A percentile compares a stretch with the other conserved stretches of the same genome.
These are phyloP conservation scores for Gymnopilus junonius DNA, from an alignment of 768 basidiomycete genomes.

Conservation along the genomic window DNA sequence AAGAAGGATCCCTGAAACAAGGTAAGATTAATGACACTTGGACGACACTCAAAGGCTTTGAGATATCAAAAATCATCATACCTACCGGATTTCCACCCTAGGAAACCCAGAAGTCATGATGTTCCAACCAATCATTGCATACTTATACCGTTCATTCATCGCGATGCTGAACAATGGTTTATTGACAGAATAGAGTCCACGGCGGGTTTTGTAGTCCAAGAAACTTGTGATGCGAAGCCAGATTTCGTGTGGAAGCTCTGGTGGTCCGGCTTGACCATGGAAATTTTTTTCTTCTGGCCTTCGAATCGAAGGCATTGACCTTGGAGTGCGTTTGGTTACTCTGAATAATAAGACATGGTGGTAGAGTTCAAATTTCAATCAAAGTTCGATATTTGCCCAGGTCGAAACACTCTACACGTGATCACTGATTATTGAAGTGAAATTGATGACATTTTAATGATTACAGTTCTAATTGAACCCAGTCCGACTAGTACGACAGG, in stretches of 20 bases:
- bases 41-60: not conserved
- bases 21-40: not conserved
- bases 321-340: too few species aligned
- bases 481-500: too few species aligned
- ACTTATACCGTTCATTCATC: constrained; percentile 3
- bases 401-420: too few species aligned
- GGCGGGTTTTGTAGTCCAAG: not conserved
- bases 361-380: too few species aligned
- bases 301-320: too few species aligned
- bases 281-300: too few species aligned
- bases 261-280: not conserved
- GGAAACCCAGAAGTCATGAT: not conserved
- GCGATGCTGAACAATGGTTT: constrained; percentile 2
- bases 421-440: too few species aligned
- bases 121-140: not conserved
- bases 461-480: too few species aligned
- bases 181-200: not conserved
- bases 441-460: too few species aligned
- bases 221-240: constrained; percentile 5
- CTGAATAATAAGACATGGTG: too few species aligned
- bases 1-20: not conserved
- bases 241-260: constrained; percentile 7
- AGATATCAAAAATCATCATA: not conserved
- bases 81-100: not conserved
- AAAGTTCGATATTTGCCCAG: too few species aligned